A percentile compares a stretch with the other conserved stretches of the same genome.
Conservation (phyloP, 2,329 filamentous ascomycete species). For the Pezicula carpinea region DNA sequence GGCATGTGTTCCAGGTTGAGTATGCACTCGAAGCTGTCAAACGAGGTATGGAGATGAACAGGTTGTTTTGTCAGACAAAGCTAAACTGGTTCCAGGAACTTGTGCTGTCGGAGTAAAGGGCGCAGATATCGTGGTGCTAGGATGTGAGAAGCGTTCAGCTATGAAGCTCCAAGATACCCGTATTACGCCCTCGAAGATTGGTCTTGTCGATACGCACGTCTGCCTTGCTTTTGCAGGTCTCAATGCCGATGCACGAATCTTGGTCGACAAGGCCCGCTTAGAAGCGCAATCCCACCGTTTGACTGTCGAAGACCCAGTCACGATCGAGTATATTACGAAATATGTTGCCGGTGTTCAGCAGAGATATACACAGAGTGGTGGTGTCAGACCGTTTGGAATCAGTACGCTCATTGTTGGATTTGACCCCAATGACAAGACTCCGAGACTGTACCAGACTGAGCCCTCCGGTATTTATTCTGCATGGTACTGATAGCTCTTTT, state of each 20-base stretch:
- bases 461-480: conserved; percentile 99
- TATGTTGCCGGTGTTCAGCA: conserved; percentile 98
- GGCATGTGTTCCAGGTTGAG: conserved; percentile 99
- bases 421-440: conserved; percentile 84
- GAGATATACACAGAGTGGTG: conserved; percentile 97
- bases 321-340: conserved; percentile 99
- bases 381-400: conserved; percentile 97
- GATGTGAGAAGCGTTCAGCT: conserved; percentile 97
- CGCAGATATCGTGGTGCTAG: conserved; percentile 86
- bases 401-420: conserved; percentile 98
- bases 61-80: conserved; percentile 1
- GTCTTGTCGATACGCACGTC: conserved; percentile 90
- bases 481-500: conserved; percentile 57
- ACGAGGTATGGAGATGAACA: conserved; percentile 60
- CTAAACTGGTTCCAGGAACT: conserved; percentile 58
- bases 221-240: conserved; percentile 95
- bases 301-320: conserved; percentile 94
- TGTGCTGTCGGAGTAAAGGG: conserved; percentile 98
- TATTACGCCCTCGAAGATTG: conserved; percentile 98
- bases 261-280: conserved; percentile 95
- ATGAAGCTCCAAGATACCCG: conserved; percentile 99
- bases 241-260: conserved; percentile 95
- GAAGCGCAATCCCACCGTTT: conserved; percentile 97
- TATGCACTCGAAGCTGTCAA: conserved; percentile 99
- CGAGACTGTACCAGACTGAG: conserved; percentile 94